These are phyloP conservation scores for Aspergillus wentii DNA, from an alignment of 495 filamentous ascomycete species.

Conservation along the genomic window DNA sequence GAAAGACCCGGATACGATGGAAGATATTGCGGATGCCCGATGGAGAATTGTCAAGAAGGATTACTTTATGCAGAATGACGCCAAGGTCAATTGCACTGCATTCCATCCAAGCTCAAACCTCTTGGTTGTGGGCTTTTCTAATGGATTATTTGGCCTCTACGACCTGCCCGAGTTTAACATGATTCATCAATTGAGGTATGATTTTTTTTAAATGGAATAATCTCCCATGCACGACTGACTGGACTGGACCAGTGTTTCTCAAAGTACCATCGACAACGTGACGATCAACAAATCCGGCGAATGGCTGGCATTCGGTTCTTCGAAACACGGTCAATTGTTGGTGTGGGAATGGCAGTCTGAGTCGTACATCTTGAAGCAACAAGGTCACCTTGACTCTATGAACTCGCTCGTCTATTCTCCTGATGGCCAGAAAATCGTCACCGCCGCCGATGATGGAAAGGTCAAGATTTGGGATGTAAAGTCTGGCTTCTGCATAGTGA, in stretches of 20 bases:
- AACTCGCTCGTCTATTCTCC: slow-evolving; percentile 90
- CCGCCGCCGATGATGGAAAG: slow-evolving; percentile 91
- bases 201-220: background rate
- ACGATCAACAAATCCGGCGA: slow-evolving; percentile 90
- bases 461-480: slow-evolving; percentile 97
- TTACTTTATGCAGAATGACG: slow-evolving; percentile 87
- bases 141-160: slow-evolving; percentile 87
- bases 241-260: slow-evolving; percentile 76
- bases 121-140: slow-evolving; percentile 89
- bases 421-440: slow-evolving; percentile 88
- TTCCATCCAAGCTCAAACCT: slow-evolving; percentile 85
- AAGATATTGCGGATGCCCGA: slow-evolving; percentile 54
- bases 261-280: slow-evolving; percentile 91
- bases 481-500: slow-evolving; percentile 95
- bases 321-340: slow-evolving; percentile 85
- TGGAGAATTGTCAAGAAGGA: slow-evolving; percentile 87
- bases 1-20: slow-evolving; percentile 55
- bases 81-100: slow-evolving; percentile 79
- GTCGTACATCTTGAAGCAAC: slow-evolving; percentile 98
- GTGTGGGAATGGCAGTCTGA: slow-evolving; percentile 99
- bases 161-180: slow-evolving; percentile 96
- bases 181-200: slow-evolving; percentile 79
- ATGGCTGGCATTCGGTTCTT: slow-evolving; percentile 97
- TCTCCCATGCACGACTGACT: slow-evolving; percentile 15
- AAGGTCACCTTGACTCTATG: slow-evolving; percentile 96